Conservation (phyloP, 2,329 filamentous ascomycete genomes). For the Fusarium sp. region DNA sequence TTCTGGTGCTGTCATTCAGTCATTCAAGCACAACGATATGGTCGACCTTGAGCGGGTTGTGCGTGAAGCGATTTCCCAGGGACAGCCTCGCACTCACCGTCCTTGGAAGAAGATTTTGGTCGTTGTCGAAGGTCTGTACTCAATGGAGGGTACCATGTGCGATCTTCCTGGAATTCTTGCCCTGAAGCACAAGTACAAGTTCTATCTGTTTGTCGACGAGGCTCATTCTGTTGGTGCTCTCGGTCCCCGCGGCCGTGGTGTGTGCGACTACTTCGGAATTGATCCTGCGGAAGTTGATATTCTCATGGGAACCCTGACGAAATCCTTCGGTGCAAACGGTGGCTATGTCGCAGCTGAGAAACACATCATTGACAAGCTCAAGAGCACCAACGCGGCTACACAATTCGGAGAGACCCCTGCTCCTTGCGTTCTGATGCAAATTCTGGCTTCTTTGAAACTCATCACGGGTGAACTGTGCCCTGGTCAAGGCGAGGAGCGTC, state of each 20-base stretch:
- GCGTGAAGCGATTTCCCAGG: conserved; percentile 93
- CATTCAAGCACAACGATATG: conserved; percentile 99
- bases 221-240: conserved; percentile 95
- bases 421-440: conserved; percentile 90
- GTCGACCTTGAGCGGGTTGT: conserved; percentile 84
- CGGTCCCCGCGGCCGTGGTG: conserved; percentile 86
- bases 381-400: conserved; percentile 85
- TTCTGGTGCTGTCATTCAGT: conserved; percentile 92
- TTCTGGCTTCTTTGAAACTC: conserved; percentile 84
- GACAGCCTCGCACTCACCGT: conserved; percentile 96
- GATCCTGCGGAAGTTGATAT: conserved; percentile 91
- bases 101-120: conserved; percentile 99
- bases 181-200: conserved; percentile 97
- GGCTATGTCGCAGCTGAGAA: conserved; percentile 94
- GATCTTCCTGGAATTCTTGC: conserved; percentile 90
- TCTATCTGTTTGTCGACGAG: conserved; percentile 94
- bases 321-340: conserved; percentile 98
- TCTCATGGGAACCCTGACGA: conserved; percentile 97
- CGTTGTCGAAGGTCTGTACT: conserved; percentile 96
- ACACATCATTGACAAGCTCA: conserved; percentile 90
- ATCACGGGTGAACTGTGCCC: conserved; percentile 89
- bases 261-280: conserved; percentile 97
- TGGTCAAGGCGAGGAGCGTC: conserved; percentile 92
- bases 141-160: conserved; percentile 99
- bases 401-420: conserved; percentile 88